phyloP scores from a whole-genome alignment of 345 rosid genomes.

The Acer negundo region DNA sequence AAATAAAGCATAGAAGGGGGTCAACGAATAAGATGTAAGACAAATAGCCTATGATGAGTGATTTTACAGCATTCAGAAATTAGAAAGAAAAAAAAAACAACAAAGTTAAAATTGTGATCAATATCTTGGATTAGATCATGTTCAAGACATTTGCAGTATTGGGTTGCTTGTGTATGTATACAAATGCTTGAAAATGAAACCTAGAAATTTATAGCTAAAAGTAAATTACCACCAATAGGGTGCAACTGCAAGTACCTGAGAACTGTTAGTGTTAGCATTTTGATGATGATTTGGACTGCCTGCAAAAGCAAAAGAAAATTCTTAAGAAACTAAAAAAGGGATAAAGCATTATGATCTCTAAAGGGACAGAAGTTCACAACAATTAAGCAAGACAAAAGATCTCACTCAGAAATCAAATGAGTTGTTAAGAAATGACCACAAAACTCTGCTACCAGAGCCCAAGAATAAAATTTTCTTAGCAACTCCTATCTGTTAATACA shows the following conservation, averaged over 20 bases:
- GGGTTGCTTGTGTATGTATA: background rate
- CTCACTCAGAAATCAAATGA: background rate
- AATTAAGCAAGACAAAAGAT: background rate
- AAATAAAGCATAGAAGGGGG: background rate
- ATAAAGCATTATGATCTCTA: background rate
- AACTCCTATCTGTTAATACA: background rate
- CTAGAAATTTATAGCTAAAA: background rate
- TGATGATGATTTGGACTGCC: slow-evolving; percentile 42
- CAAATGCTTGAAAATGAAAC: slow-evolving; percentile 1
- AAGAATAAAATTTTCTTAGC: background rate
- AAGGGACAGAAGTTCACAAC: background rate
- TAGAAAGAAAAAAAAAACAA: background rate
- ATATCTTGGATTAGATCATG: background rate
- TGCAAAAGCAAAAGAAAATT: slow-evolving; percentile 30
- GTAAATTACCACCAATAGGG: slow-evolving; percentile 8
- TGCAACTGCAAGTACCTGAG: slow-evolving; percentile 44
- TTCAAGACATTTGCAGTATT: background rate
- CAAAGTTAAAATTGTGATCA: background rate
- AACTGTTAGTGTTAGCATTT: slow-evolving; percentile 22
- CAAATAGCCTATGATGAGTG: background rate
- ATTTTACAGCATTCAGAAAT: background rate
- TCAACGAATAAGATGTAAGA: background rate
- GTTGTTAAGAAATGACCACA: background rate
- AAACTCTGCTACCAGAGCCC: background rate
- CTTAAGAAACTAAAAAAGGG: slow-evolving; percentile 9